These are phyloP conservation scores for Arthrinium phaeospermum DNA, from an alignment of 2,329 filamentous ascomycete genomes.

Conservation along the genomic window DNA sequence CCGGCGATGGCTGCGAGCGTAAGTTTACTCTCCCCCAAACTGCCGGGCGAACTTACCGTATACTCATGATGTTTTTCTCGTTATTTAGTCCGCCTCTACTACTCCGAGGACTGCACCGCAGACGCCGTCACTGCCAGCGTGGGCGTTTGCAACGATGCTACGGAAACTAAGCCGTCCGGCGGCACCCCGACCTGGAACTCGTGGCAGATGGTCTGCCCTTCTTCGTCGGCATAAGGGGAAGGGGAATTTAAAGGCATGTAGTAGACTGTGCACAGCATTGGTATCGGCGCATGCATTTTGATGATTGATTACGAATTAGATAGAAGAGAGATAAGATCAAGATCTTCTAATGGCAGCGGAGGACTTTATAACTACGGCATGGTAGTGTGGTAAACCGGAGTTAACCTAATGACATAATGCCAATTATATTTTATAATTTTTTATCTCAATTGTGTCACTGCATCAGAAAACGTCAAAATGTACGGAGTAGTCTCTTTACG, in stretches of 20 bases:
- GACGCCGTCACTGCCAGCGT: conserved; percentile 2
- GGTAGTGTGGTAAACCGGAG: neutral
- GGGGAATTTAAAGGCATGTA: neutral
- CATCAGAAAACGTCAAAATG: no score
- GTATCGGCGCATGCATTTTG: neutral
- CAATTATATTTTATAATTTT: no score
- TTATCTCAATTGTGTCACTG: no score
- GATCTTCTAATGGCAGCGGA: neutral
- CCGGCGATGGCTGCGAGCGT: conserved; percentile 21
- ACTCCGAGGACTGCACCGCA: conserved; percentile 5
- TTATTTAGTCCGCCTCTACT: neutral
- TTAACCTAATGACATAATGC: neutral
- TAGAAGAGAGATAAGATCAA: no score
- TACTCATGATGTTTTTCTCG: neutral
- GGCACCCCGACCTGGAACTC: conserved; percentile 23
- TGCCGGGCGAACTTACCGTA: neutral
- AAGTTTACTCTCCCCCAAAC: neutral
- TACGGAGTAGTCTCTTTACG: no score
- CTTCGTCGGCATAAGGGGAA: neutral
- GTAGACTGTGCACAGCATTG: neutral
- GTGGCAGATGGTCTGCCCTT: conserved; percentile 17
- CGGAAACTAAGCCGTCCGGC: conserved; percentile 1
- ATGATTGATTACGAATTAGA: neutral
- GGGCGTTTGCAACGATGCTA: conserved; percentile 19
- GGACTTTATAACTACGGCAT: neutral